Base-by-base conservation (phyloP, 2,329 filamentous ascomycete genomes). In the Sordariomycetes sp. region DNA sequence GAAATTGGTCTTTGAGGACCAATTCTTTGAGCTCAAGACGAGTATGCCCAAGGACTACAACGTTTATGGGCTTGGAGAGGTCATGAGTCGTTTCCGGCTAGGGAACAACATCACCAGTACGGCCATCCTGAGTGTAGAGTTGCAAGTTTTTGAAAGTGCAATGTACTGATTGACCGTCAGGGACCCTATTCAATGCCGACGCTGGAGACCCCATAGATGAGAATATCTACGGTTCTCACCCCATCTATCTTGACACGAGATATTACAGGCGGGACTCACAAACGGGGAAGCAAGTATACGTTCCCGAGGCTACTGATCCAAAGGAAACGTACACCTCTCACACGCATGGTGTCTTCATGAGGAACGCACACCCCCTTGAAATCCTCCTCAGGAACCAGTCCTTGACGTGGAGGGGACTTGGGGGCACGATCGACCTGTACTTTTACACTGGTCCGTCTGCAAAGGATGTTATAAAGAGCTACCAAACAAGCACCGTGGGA, bases 291-390 rank as follows among this genome's bases (percentile, higher is more conserved):
- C 70, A 79, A 53, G 75, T 71, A 1, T 79, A 85, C 25, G 72
- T 80, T 15, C 20, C 54, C 12, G 55, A 57, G 56, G 65, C 68
- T 28, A 64, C 65, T 3, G 74, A 82, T 59, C 73, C 81, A 13
- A 74, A 78, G 0, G 73, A 80, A 61, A 69, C 77, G 20, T 89
- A 89, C 62, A 74, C 78, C 45, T 86, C 84, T 1, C 81, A 80
- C 61, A 87, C 86, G 0, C 89, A 94, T 63, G 89, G 88, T 32
- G 82, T 92, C 1, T 92, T 88, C 65, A 73, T 87, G 20, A 80
- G 89, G 39, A 94, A 91, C 65, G 78, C 84, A 1, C 89, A 94
- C 65, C 84, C 81, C 1, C 86, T 89, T 68, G 89, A 94, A 62
- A 72, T 90, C 8, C 69, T 90, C 2, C 74, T 91, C 60, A 73